Percentiles rank a stretch among this genome's conserved stretches.
Evolutionary conservation across 176 grass and related monocot species (phyloP).

Genomic region (Guadua angustifolia): DNA sequence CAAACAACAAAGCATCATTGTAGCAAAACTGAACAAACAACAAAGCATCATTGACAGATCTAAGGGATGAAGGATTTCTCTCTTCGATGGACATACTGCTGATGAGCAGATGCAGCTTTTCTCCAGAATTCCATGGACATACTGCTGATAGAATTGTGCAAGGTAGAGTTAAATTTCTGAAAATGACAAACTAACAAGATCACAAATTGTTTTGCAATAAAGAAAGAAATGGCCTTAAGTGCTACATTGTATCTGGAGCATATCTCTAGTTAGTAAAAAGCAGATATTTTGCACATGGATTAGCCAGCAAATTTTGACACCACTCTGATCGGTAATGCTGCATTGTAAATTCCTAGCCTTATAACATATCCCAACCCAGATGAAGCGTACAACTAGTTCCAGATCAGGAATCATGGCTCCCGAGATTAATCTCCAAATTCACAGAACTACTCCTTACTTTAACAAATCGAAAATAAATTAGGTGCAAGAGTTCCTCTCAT

Average conservation of each 20-base stretch:
- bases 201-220: conserved; percentile 7
- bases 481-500: neutral
- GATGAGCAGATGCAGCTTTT: conserved; percentile 28
- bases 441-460: neutral
- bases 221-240: no score
- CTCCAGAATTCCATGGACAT: conserved; percentile 11
- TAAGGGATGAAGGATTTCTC: conserved; percentile 80
- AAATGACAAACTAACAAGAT: conserved; percentile 28
- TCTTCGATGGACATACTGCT: conserved; percentile 54
- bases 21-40: no score
- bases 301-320: conserved; percentile 31
- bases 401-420: neutral
- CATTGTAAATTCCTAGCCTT: neutral
- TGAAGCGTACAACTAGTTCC: neutral
- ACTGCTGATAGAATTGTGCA: conserved; percentile 24
- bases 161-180: conserved; percentile 33
- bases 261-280: conserved; percentile 12
- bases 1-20: no score
- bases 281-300: conserved; percentile 40
- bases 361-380: conserved; percentile 4
- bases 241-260: conserved; percentile 5
- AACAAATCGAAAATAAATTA: neutral
- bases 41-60: conserved; percentile 60
- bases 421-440: neutral
- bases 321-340: neutral